Evolutionary conservation across 1,284 basidiomycete species (phyloP).

Genomic region (Marasmius oreades): DNA sequence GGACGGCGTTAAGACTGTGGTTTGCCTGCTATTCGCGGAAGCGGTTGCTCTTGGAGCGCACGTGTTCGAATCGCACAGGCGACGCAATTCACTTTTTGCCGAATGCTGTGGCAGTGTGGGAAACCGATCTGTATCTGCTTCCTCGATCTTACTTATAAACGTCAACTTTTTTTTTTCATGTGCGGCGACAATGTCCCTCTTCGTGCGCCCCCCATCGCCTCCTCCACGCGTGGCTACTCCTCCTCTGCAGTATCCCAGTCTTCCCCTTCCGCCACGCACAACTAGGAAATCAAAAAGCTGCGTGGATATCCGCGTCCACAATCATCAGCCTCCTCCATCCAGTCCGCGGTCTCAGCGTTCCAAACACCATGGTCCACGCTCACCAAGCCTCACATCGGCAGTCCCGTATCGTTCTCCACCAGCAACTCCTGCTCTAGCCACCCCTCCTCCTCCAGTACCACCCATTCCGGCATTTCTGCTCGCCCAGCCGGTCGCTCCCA

Average conservation of each 20-base stretch:
- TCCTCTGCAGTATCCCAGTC: constrained; percentile 31
- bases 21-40: no score
- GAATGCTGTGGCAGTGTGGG: no score
- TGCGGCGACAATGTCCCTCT: constrained; percentile 26
- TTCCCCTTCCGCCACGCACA: constrained; percentile 23
- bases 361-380: background rate
- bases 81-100: no score
- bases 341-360: background rate
- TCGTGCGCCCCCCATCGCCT: constrained; percentile 37
- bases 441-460: constrained; percentile 11
- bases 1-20: no score
- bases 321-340: constrained; percentile 1
- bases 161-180: background rate
- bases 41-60: no score
- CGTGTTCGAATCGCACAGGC: no score
- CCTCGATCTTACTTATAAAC: no score
- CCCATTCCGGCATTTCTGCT: constrained; percentile 6
- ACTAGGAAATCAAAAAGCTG: background rate
- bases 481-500: background rate
- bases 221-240: constrained; percentile 39
- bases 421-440: constrained; percentile 4
- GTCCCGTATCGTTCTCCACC: constrained; percentile 10
- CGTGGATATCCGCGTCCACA: background rate
- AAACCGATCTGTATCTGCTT: no score
- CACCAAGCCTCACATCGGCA: background rate